A percentile compares a stretch with the other conserved stretches of the same genome.
Conservation (phyloP, 352 stramenopile genomes). For the Globisporangium megalacanthum region DNA sequence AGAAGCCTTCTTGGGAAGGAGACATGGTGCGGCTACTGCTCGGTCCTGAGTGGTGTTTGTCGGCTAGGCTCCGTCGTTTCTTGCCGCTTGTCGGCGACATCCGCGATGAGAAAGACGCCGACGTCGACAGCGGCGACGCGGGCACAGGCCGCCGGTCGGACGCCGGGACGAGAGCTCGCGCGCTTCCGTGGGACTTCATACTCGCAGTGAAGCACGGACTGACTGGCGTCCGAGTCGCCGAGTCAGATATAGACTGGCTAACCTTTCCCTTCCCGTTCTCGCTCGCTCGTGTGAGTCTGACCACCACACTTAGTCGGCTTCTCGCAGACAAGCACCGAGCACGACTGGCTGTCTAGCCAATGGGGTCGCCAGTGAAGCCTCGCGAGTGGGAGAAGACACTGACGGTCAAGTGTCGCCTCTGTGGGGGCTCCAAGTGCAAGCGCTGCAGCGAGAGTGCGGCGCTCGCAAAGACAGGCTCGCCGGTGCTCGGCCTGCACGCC, state of each 20-base stretch:
- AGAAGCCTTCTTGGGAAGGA: constrained; percentile 5
- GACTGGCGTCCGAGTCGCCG: no score
- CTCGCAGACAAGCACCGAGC: no score
- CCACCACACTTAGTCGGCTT: neutral
- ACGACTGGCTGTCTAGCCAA: constrained; percentile 7
- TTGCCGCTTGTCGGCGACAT: constrained; percentile 23
- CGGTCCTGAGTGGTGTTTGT: constrained; percentile 5
- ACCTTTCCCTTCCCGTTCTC: no score
- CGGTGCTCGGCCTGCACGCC: constrained; percentile 76
- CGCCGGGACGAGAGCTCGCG: constrained; percentile 17
- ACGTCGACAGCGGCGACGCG: constrained; percentile 17
- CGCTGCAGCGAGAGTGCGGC: constrained; percentile 78
- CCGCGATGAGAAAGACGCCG: constrained; percentile 10
- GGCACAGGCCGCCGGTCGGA: constrained; percentile 6
- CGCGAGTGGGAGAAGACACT: constrained; percentile 81
- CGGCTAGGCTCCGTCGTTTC: constrained; percentile 5
- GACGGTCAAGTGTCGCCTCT: constrained; percentile 83
- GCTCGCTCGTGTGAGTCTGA: no score
- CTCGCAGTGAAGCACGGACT: no score
- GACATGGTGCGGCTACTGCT: constrained; percentile 4
- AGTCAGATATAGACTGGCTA: no score
- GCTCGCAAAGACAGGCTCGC: constrained; percentile 64
- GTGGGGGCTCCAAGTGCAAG: constrained; percentile 82
- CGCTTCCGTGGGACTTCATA: constrained; percentile 26
- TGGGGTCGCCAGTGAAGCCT: constrained; percentile 69